Percentiles rank a stretch among this genome's conserved stretches.
Evolutionary conservation across 306 rosid species (phyloP).

Genomic region (Malus fusca): DNA sequence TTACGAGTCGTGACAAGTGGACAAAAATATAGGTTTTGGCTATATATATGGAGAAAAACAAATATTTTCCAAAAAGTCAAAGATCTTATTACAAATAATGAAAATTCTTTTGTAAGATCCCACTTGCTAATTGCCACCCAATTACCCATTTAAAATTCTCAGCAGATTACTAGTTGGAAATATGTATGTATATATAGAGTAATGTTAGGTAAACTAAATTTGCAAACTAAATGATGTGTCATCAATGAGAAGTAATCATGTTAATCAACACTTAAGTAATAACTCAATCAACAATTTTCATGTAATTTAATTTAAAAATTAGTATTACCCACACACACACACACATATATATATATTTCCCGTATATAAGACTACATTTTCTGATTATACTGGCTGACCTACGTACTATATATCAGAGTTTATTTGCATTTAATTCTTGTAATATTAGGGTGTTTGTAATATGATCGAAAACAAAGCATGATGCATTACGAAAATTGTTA

Average conservation of each 20-base stretch:
- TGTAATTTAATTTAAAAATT: too few species aligned
- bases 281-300: too few species aligned
- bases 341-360: background rate
- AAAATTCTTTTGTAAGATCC: constrained; percentile 13
- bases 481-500: background rate
- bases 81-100: constrained; percentile 1
- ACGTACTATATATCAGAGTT: background rate
- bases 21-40: constrained; percentile 23
- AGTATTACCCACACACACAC: too few species aligned
- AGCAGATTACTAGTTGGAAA: background rate
- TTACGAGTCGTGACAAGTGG: constrained; percentile 23
- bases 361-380: background rate
- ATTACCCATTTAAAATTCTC: background rate
- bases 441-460: background rate
- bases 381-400: background rate
- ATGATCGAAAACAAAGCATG: background rate
- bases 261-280: too few species aligned
- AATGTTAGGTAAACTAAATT: too few species aligned
- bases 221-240: too few species aligned
- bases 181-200: background rate
- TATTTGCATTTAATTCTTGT: background rate
- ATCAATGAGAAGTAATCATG: too few species aligned
- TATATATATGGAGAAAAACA: constrained; percentile 14
- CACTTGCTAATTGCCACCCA: constrained; percentile 19
- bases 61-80: constrained; percentile 27